A percentile compares a stretch with the other conserved stretches of the same genome.
These are phyloP conservation scores for Chaetomium olivaceum DNA, from an alignment of 2,329 filamentous ascomycete species.

Conservation along the genomic window DNA sequence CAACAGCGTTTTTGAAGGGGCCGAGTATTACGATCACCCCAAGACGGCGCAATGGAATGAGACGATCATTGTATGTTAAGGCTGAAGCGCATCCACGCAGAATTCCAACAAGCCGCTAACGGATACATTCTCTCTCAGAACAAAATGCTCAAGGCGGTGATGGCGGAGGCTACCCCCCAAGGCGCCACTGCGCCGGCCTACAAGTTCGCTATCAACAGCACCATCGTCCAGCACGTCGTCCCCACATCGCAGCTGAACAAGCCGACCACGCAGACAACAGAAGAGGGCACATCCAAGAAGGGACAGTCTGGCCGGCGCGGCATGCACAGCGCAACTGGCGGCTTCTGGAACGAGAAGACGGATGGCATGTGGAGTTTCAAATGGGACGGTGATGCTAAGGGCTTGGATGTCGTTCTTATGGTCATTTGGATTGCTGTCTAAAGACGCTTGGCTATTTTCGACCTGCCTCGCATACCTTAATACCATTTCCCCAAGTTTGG, in stretches of 20 bases:
- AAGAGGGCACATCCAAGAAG: slow-evolving; percentile 63
- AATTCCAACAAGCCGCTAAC: slow-evolving; percentile 21
- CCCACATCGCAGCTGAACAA: slow-evolving; percentile 66
- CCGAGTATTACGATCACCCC: slow-evolving; percentile 82
- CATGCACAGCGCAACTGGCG: slow-evolving; percentile 83
- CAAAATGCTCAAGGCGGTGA: slow-evolving; percentile 72
- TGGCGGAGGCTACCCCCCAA: slow-evolving; percentile 68
- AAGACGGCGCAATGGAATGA: slow-evolving; percentile 89
- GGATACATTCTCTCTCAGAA: slow-evolving; percentile 5
- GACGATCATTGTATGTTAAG: slow-evolving; percentile 75
- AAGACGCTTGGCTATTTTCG: slow-evolving; percentile 16
- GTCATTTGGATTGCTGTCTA: slow-evolving; percentile 77
- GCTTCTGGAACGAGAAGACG: slow-evolving; percentile 88
- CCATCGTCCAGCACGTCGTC: slow-evolving; percentile 91
- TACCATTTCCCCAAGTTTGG: not conserved
- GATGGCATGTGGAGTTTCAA: slow-evolving; percentile 91
- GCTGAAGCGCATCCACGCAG: not conserved
- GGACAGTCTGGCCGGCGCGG: slow-evolving; percentile 80
- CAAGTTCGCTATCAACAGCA: slow-evolving; percentile 98
- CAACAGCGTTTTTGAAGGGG: slow-evolving; percentile 70
- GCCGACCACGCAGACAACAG: slow-evolving; percentile 50
- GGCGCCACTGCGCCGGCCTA: slow-evolving; percentile 63
- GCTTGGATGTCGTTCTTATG: slow-evolving; percentile 69
- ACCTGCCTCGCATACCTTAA: slow-evolving; percentile 10
- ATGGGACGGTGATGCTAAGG: slow-evolving; percentile 70